These are phyloP conservation scores for Plasmodium malariae DNA, from an alignment of 169 alveolate genomes.

Conservation along the genomic window DNA sequence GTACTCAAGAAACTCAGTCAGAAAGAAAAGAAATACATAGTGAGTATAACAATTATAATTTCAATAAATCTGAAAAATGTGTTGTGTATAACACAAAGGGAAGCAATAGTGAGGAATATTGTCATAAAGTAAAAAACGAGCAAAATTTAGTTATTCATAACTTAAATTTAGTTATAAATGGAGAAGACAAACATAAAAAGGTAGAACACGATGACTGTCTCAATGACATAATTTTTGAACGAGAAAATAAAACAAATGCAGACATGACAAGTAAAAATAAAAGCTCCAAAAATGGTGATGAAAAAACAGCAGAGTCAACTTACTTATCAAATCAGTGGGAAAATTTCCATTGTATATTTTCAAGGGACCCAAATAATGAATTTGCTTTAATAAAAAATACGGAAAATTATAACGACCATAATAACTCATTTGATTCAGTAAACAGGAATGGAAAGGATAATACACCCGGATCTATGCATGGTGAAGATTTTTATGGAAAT, in stretches of 20 bases:
- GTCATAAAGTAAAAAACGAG: no score
- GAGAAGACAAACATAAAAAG: neutral
- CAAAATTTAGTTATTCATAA: neutral
- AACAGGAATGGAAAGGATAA: neutral
- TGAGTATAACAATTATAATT: neutral
- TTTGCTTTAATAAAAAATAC: neutral
- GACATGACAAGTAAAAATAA: neutral
- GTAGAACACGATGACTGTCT: neutral
- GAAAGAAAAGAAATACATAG: neutral
- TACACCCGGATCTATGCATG: neutral
- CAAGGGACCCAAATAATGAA: conserved; percentile 7
- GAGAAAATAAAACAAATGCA: neutral
- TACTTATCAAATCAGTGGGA: conserved; percentile 7
- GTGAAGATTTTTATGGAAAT: neutral
- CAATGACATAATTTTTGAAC: neutral
- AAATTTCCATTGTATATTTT: neutral
- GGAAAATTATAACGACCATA: no score
- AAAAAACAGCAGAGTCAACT: neutral
- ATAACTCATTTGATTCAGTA: neutral
- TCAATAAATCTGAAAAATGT: neutral
- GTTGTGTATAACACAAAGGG: neutral
- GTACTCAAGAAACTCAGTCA: neutral
- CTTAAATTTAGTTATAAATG: neutral
- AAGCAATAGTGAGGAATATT: neutral
- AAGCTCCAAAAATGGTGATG: neutral